Evolutionary conservation across 2,329 filamentous ascomycete genomes (phyloP).

Genomic region (Monosporascus sp.): DNA sequence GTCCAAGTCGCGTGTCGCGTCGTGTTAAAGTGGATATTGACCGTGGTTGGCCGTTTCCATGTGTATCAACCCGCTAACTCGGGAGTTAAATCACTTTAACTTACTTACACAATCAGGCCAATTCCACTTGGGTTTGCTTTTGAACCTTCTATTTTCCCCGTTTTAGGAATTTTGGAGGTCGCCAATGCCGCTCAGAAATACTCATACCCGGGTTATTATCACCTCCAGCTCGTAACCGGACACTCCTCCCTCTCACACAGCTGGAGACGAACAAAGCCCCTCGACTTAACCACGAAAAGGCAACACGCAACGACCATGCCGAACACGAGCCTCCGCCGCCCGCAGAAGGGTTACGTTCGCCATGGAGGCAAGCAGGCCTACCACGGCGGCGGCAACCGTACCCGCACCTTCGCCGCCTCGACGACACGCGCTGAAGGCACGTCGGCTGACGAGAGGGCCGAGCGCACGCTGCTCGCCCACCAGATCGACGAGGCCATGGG

Average conservation of each 20-base stretch:
- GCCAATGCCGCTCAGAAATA: conserved; percentile 6
- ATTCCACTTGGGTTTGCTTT: background rate
- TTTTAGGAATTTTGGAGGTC: background rate
- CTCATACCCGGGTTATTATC: background rate
- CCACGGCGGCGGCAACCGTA: conserved; percentile 57
- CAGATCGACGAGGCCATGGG: conserved; percentile 93
- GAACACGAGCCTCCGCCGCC: conserved; percentile 54
- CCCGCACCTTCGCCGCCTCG: conserved; percentile 75
- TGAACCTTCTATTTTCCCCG: background rate
- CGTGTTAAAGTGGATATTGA: conserved; percentile 6
- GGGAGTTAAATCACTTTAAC: no score
- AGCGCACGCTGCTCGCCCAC: conserved; percentile 77
- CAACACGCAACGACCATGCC: conserved; percentile 42
- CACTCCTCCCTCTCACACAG: background rate
- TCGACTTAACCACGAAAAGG: background rate
- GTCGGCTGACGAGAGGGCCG: conserved; percentile 87
- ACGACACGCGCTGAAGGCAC: conserved; percentile 75
- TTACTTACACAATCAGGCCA: conserved; percentile 1
- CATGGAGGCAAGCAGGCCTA: conserved; percentile 63
- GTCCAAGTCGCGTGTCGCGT: conserved; percentile 4
- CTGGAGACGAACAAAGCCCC: background rate
- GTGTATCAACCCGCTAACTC: background rate
- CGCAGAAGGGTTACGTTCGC: conserved; percentile 62
- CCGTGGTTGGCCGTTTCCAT: background rate
- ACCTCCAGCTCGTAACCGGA: background rate